A percentile compares a stretch with the other conserved stretches of the same genome.
phyloP scores from a whole-genome alignment of 306 rosid genomes.

The Lupinus albus region DNA sequence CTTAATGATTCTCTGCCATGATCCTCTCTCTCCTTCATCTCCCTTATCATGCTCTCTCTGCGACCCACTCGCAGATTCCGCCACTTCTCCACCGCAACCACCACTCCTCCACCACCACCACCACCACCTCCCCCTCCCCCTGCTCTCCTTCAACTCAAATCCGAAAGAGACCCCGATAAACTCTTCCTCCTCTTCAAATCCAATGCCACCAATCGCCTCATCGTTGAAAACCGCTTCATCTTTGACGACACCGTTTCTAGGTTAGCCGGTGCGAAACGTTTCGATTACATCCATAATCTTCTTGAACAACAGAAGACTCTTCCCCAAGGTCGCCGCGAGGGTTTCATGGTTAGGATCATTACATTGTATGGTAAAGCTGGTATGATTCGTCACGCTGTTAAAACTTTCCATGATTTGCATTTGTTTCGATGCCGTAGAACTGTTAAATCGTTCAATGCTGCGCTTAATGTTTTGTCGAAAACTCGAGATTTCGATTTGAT shows the following conservation, averaged over 20 bases:
- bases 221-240: conserved; percentile 64
- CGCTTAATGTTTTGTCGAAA: conserved; percentile 63
- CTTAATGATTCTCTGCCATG: conserved; percentile 31
- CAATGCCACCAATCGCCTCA: conserved; percentile 67
- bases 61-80: conserved; percentile 70
- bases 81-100: conserved; percentile 31
- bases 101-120: conserved; percentile 27
- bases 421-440: conserved; percentile 56
- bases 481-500: conserved; percentile 45
- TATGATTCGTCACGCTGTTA: conserved; percentile 62
- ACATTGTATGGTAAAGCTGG: conserved; percentile 74
- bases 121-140: conserved; percentile 61
- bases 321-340: conserved; percentile 76
- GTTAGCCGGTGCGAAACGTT: conserved; percentile 70
- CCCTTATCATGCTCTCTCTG: conserved; percentile 72
- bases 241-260: conserved; percentile 72
- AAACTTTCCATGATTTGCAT: conserved; percentile 65
- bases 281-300: conserved; percentile 64
- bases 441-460: conserved; percentile 73
- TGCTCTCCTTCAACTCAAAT: conserved; percentile 58
- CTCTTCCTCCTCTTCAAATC: conserved; percentile 64
- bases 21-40: conserved; percentile 37
- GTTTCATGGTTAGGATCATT: conserved; percentile 69
- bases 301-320: conserved; percentile 74
- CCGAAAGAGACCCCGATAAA: conserved; percentile 65